phyloP scores from a whole-genome alignment of 805 yeast species.

The Saccharomycopsis babjevae region DNA sequence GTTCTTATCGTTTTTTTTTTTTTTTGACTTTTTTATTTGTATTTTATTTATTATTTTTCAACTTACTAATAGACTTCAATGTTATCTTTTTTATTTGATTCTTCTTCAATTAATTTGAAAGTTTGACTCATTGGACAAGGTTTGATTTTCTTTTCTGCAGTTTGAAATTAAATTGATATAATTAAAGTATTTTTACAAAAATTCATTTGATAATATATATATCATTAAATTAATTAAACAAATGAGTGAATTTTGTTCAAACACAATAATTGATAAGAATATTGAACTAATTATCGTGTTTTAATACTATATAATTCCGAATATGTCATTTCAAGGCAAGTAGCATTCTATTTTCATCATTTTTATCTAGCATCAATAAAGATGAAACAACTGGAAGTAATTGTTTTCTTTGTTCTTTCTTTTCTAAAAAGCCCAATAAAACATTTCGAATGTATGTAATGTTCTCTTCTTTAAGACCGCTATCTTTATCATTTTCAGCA shows the following conservation, averaged over 20 bases:
- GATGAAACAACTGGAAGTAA: conserved; percentile 79
- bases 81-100: neutral
- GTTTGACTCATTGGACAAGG: neutral
- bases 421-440: conserved; percentile 82
- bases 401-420: conserved; percentile 80
- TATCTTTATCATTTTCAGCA: neutral
- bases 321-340: conserved; percentile 31
- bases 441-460: conserved; percentile 83
- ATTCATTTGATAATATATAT: neutral
- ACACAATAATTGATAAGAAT: neutral
- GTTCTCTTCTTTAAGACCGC: conserved; percentile 24
- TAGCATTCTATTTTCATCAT: conserved; percentile 67
- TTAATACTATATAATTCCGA: neutral
- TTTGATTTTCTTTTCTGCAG: no score
- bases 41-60: neutral
- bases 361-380: conserved; percentile 53
- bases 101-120: neutral
- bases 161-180: no score
- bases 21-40: no score
- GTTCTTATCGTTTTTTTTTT: neutral
- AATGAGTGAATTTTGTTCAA: neutral
- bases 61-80: neutral
- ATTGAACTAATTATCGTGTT: neutral
- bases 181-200: neutral
- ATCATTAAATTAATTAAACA: neutral